Conservation (phyloP, 78 protist species). For the Capsaspora owczarzaki region DNA sequence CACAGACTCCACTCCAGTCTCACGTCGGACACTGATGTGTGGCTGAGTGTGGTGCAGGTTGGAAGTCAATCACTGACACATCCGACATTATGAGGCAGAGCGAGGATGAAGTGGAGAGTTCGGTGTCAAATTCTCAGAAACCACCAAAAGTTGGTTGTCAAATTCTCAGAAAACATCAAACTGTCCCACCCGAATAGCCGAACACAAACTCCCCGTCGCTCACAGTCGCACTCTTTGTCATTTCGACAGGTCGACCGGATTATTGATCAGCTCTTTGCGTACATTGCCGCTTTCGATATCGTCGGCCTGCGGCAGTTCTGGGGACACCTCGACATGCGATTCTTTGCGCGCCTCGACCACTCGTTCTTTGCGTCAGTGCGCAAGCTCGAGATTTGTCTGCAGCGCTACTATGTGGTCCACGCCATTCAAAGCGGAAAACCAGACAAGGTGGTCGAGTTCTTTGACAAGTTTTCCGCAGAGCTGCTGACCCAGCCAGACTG, state of each 20-base stretch:
- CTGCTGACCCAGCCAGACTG: constrained; percentile 48
- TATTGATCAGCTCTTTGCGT: constrained; percentile 36
- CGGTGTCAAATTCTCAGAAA: background rate
- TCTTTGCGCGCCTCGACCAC: constrained; percentile 31
- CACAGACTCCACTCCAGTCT: no score
- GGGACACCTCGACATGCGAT: constrained; percentile 37
- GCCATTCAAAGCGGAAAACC: constrained; percentile 20
- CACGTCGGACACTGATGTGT: no score
- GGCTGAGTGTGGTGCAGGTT: no score
- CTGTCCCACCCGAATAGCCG: no score
- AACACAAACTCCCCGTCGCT: no score
- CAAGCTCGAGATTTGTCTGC: constrained; percentile 13
- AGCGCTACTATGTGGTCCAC: constrained; percentile 37
- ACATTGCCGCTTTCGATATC: constrained; percentile 28
- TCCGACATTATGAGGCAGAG: no score
- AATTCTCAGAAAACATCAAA: no score
- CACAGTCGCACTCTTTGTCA: no score
- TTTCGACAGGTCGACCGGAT: constrained; percentile 40
- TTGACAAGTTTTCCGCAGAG: constrained; percentile 39
- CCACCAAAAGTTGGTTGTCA: background rate
- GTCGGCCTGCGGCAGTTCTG: constrained; percentile 27
- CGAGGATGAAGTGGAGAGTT: no score
- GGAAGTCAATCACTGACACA: no score
- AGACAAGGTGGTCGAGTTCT: constrained; percentile 53
- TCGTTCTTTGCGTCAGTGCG: background rate